A percentile compares a stretch with the other conserved stretches of the same genome.
Conservation (phyloP, 2,329 filamentous ascomycete genomes). For the Trichoderma hamatum region DNA sequence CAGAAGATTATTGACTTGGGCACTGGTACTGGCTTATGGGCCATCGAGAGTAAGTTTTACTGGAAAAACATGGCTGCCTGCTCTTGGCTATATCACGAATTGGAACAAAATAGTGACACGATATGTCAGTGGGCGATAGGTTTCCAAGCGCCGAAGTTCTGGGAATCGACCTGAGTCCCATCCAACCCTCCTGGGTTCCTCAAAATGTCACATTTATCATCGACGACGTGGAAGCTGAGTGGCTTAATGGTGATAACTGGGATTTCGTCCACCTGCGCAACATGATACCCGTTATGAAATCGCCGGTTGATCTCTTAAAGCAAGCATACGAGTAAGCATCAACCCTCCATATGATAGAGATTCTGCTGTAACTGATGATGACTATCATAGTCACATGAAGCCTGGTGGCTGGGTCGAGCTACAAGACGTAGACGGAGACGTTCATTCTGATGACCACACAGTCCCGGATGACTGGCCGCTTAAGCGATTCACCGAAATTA, state of each 20-base stretch:
- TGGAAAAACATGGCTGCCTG: neutral
- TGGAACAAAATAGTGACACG: neutral
- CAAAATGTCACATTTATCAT: constrained; percentile 46
- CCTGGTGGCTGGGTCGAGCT: constrained; percentile 52
- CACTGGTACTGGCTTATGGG: constrained; percentile 54
- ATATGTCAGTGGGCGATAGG: constrained; percentile 37
- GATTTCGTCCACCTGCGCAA: constrained; percentile 44
- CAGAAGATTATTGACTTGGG: constrained; percentile 52
- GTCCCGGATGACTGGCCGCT: constrained; percentile 30
- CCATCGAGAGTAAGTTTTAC: constrained; percentile 41
- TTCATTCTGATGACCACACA: constrained; percentile 43
- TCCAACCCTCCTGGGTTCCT: constrained; percentile 47
- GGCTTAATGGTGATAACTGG: constrained; percentile 34
- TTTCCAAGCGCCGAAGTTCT: constrained; percentile 42
- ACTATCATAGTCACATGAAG: constrained; percentile 37
- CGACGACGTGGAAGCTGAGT: constrained; percentile 41
- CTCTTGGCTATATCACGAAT: neutral
- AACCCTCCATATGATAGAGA: rapidly evolving
- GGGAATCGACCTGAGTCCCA: constrained; percentile 46
- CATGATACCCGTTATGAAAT: constrained; percentile 49
- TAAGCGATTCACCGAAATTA: constrained; percentile 29
- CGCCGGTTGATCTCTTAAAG: constrained; percentile 36
- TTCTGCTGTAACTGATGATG: neutral
- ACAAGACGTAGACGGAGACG: constrained; percentile 42
- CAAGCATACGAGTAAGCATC: constrained; percentile 38